These are phyloP conservation scores for Orychophragmus violaceus DNA, from an alignment of 345 rosid genomes.

Conservation along the genomic window DNA sequence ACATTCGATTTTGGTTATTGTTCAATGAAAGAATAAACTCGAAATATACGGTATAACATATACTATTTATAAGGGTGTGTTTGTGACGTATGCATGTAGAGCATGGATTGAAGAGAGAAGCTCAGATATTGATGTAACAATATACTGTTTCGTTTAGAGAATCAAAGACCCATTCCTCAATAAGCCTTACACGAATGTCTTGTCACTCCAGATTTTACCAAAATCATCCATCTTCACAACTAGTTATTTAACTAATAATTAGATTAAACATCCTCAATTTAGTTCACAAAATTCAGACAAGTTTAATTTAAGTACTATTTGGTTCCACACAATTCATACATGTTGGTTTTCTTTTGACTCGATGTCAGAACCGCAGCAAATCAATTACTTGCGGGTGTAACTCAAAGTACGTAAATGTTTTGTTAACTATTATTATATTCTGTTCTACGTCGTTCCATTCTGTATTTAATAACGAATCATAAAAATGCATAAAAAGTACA, in stretches of 20 bases:
- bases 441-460: not conserved
- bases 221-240: not conserved
- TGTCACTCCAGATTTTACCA: constrained; percentile 20
- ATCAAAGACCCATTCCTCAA: constrained; percentile 29
- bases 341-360: no score
- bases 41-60: no score
- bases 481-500: not conserved
- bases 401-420: not conserved
- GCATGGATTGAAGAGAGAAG: constrained; percentile 4
- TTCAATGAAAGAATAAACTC: constrained; percentile 2
- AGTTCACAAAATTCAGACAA: not conserved
- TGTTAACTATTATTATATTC: not conserved
- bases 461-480: not conserved
- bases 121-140: constrained; percentile 17
- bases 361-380: not conserved
- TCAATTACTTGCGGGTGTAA: not conserved
- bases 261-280: not conserved
- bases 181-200: constrained; percentile 29
- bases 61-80: not conserved
- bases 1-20: not conserved
- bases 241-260: not conserved
- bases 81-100: constrained; percentile 10
- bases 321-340: no score
- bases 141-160: not conserved
- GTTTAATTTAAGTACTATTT: not conserved